These are phyloP conservation scores for Termitomyces sp. DNA, from an alignment of 768 basidiomycete genomes.

Conservation along the genomic window DNA sequence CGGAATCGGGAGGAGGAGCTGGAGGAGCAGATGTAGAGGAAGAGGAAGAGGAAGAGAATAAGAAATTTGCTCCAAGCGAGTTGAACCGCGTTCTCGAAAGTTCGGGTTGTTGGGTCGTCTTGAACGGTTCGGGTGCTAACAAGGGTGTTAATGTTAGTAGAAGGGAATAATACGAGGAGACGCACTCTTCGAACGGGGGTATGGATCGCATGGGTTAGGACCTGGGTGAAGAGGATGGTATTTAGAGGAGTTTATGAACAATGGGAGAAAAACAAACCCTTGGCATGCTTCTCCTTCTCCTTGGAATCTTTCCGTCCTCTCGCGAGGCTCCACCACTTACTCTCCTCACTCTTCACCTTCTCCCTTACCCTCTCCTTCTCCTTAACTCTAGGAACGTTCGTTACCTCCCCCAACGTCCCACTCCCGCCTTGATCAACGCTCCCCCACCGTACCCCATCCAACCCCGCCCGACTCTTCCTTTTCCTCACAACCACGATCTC, in stretches of 20 bases:
- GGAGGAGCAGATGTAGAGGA: background rate
- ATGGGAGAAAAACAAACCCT: slow-evolving; percentile 33
- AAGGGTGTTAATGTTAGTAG: background rate
- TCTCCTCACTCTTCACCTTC: slow-evolving; percentile 36
- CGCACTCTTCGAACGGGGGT: slow-evolving; percentile 40
- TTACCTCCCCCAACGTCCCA: slow-evolving; percentile 53
- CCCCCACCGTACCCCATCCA: slow-evolving; percentile 52
- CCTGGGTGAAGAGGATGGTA: slow-evolving; percentile 21
- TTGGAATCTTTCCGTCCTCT: slow-evolving; percentile 73
- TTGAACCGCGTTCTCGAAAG: slow-evolving; percentile 54
- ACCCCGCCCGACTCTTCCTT: slow-evolving; percentile 60
- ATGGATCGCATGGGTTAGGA: slow-evolving; percentile 33
- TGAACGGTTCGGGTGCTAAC: slow-evolving; percentile 47
- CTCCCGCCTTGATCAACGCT: slow-evolving; percentile 31
- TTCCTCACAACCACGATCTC: slow-evolving; percentile 77
- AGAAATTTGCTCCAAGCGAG: slow-evolving; percentile 49
- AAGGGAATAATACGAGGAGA: background rate
- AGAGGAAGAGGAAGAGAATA: slow-evolving; percentile 23
- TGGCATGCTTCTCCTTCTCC: slow-evolving; percentile 47
- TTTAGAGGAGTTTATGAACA: background rate
- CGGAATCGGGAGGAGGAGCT: background rate
- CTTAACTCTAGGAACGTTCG: slow-evolving; percentile 43
- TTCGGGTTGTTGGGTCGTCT: slow-evolving; percentile 20
- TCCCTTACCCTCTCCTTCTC: slow-evolving; percentile 18
- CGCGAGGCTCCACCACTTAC: slow-evolving; percentile 84